A percentile compares a stretch with the other conserved stretches of the same genome.
Evolutionary conservation across 2,329 filamentous ascomycete species (phyloP).

Genomic region (Curvularia spicifera): DNA sequence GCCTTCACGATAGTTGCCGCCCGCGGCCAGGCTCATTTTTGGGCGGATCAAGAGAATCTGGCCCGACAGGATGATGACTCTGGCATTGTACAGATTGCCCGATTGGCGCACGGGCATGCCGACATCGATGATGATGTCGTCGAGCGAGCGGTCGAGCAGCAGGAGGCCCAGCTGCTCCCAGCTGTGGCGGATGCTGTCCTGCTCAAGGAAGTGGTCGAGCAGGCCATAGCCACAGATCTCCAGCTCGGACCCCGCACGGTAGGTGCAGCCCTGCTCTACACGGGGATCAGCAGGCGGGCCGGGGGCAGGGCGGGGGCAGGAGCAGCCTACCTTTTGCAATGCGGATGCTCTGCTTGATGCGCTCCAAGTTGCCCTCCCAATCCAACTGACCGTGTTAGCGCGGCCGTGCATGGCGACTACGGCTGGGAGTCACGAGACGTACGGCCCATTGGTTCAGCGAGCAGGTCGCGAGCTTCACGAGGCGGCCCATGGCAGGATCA

Average conservation of each 20-base stretch:
- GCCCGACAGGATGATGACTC: slow-evolving; percentile 68
- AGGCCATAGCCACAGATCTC: slow-evolving; percentile 43
- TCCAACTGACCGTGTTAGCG: slow-evolving; percentile 21
- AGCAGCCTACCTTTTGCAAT: slow-evolving; percentile 5
- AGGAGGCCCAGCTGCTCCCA: slow-evolving; percentile 68
- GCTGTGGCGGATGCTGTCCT: slow-evolving; percentile 35
- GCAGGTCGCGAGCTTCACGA: slow-evolving; percentile 41
- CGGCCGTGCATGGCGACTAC: neutral
- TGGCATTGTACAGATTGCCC: slow-evolving; percentile 65
- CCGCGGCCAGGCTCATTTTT: slow-evolving; percentile 74
- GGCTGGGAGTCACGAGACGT: neutral
- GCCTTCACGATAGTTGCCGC: slow-evolving; percentile 63
- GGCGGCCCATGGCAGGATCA: slow-evolving; percentile 19
- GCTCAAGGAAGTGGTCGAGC: slow-evolving; percentile 65
- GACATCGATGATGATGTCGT: slow-evolving; percentile 60
- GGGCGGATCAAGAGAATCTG: slow-evolving; percentile 75
- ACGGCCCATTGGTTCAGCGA: slow-evolving; percentile 38
- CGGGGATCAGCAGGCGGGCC: neutral
- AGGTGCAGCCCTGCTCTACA: slow-evolving; percentile 2
- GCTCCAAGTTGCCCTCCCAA: slow-evolving; percentile 63
- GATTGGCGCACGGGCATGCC: slow-evolving; percentile 61
- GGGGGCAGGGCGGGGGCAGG: neutral
- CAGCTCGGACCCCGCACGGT: slow-evolving; percentile 9
- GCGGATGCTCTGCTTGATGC: slow-evolving; percentile 68
- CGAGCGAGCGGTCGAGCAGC: slow-evolving; percentile 63